These are phyloP conservation scores for Melampsora abietis-canadensis DNA, from an alignment of 1,284 basidiomycete genomes.

Conservation along the genomic window DNA sequence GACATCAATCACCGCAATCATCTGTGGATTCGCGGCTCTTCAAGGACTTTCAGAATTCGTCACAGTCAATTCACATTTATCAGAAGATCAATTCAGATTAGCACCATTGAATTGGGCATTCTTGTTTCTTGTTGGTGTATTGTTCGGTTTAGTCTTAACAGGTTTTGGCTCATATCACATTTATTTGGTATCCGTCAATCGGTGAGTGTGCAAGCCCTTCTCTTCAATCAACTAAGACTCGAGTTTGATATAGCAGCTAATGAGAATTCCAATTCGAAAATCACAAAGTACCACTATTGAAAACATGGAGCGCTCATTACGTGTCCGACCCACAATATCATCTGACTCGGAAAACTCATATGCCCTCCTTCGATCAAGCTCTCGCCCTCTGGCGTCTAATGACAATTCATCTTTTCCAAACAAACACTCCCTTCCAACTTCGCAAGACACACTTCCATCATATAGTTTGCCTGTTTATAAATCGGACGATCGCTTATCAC, in stretches of 20 bases:
- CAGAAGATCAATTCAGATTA: constrained; percentile 49
- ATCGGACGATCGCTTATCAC: constrained; percentile 27
- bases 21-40: constrained; percentile 46
- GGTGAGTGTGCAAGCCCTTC: constrained; percentile 36
- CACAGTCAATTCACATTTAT: constrained; percentile 7
- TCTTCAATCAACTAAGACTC: not conserved
- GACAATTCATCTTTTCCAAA: not conserved
- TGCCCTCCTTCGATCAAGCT: constrained; percentile 23
- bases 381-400: not conserved
- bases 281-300: constrained; percentile 52
- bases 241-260: not conserved
- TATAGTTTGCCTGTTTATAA: constrained; percentile 39
- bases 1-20: constrained; percentile 50
- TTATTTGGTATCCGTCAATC: constrained; percentile 52
- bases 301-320: constrained; percentile 52
- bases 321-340: constrained; percentile 26
- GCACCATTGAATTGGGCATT: constrained; percentile 53
- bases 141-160: constrained; percentile 47
- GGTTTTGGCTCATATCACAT: constrained; percentile 51
- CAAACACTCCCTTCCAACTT: not conserved
- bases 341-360: constrained; percentile 15
- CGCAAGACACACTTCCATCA: constrained; percentile 16
- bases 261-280: not conserved
- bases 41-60: constrained; percentile 48
- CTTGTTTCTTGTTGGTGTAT: constrained; percentile 50